Evolutionary conservation across 1,139 yeast species (phyloP).

Genomic region (Meyerozyma carpophila): DNA sequence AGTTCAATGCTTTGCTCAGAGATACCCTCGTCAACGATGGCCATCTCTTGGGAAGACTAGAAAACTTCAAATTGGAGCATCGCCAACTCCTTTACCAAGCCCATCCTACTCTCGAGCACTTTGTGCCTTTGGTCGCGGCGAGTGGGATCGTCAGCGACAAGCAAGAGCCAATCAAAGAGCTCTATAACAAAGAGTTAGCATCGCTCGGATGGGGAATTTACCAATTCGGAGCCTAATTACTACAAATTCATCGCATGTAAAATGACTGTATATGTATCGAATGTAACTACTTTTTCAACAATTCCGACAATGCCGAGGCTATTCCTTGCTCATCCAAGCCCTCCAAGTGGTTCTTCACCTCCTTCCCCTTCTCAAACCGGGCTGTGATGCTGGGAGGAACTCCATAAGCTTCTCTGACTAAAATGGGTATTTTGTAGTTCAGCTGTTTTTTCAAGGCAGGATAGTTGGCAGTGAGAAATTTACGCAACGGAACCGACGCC

Average conservation of each 20-base stretch:
- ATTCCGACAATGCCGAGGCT: slow-evolving; percentile 29
- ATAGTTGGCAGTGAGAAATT: slow-evolving; percentile 58
- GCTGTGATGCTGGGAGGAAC: slow-evolving; percentile 70
- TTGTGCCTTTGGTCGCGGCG: slow-evolving; percentile 61
- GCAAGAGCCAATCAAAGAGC: slow-evolving; percentile 31
- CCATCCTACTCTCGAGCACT: slow-evolving; percentile 74
- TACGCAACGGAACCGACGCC: slow-evolving; percentile 60
- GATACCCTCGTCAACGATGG: slow-evolving; percentile 19
- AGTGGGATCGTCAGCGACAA: slow-evolving; percentile 46
- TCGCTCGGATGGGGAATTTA: slow-evolving; percentile 70
- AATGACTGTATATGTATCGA: not conserved
- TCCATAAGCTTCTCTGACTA: slow-evolving; percentile 72
- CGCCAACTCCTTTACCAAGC: slow-evolving; percentile 41
- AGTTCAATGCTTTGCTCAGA: slow-evolving; percentile 44
- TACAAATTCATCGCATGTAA: not conserved
- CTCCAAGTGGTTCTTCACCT: slow-evolving; percentile 36
- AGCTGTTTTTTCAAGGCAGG: slow-evolving; percentile 49
- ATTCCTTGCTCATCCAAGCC: slow-evolving; percentile 42
- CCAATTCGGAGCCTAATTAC: slow-evolving; percentile 26
- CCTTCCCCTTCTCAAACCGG: slow-evolving; percentile 52
- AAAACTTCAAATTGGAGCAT: slow-evolving; percentile 24
- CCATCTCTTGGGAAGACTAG: slow-evolving; percentile 21
- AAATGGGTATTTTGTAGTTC: slow-evolving; percentile 50
- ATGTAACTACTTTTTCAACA: slow-evolving; percentile 24
- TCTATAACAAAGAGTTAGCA: slow-evolving; percentile 39